Conservation (phyloP, 2,329 filamentous ascomycete genomes). For the Aciculosporium take region DNA sequence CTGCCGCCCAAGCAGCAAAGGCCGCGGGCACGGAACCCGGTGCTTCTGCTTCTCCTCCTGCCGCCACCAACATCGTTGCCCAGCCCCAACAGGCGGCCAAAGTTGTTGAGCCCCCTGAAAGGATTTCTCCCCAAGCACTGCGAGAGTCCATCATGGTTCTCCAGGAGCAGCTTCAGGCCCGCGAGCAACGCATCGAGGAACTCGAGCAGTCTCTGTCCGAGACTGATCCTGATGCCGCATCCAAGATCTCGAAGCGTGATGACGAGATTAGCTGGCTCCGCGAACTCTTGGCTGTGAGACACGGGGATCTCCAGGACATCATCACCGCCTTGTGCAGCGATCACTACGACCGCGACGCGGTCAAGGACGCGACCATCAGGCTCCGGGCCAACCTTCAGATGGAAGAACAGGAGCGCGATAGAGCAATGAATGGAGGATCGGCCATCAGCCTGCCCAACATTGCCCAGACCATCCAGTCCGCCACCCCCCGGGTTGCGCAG, state of each 20-base stretch:
- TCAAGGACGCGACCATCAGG: constrained; percentile 83
- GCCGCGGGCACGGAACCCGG: constrained; percentile 31
- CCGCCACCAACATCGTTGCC: constrained; percentile 4
- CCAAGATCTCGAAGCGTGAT: constrained; percentile 79
- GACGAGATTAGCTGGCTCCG: constrained; percentile 92
- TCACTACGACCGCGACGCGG: constrained; percentile 59
- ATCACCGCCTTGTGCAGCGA: constrained; percentile 65
- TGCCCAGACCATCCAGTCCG: constrained; percentile 61
- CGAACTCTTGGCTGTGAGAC: constrained; percentile 78
- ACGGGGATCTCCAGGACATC: constrained; percentile 85
- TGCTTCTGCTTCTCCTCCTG: constrained; percentile 6
- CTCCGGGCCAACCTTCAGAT: constrained; percentile 92
- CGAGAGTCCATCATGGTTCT: constrained; percentile 92
- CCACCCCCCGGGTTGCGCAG: constrained; percentile 71
- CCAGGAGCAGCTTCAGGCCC: constrained; percentile 91
- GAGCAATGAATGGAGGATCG: constrained; percentile 58
- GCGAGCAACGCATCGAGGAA: constrained; percentile 77
- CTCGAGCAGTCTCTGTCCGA: constrained; percentile 59
- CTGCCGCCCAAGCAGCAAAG: constrained; percentile 64
- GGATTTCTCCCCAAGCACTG: constrained; percentile 85
- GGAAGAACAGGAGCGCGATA: constrained; percentile 91
- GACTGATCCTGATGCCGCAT: constrained; percentile 61
- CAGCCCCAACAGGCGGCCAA: constrained; percentile 15
- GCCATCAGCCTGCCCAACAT: constrained; percentile 59
- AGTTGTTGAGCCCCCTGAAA: constrained; percentile 51